Evolutionary conservation across 2,329 filamentous ascomycete species (phyloP), one percentile per base, ranked within the genome.

Genomic region (Septoria linicola): DNA sequence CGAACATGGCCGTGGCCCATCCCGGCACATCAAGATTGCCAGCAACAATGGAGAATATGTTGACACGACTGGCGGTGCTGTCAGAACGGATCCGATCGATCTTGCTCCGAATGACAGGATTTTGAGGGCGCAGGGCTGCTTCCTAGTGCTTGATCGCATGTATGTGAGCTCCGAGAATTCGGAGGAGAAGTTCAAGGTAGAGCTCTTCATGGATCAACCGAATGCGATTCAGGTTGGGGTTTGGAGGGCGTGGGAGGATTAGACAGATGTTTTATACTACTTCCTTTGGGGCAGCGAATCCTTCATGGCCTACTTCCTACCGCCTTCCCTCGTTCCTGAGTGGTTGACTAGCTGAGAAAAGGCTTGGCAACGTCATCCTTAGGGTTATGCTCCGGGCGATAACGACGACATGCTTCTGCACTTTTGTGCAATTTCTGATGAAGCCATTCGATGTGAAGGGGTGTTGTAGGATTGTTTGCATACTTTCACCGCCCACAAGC

Each of bases 101-200:
- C 71, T 96, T 35, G 82, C 83, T 37, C 86, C 88, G 0, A 77
- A 74, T 57, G 73, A 76, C 51, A 71, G 70, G 23, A 71, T 48
- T 35, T 45, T 44, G 35, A 43, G 70, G 8, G 43, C 50, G 21
- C 79, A 80, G 16, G 84, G 84, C 14, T 68, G 90, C 51, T 95
- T 87, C 86, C 74, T 96, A 46, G 85, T 96, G 4, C 74, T 96
- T 35, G 90, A 96, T 70, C 80, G 87, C 58, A 79, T 92, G 63
- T 87, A 83, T n/a, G 80, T 78, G 8, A 75, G 75, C 37, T 71
- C 72, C 4, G 76, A 68, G 34, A 63, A 67, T 47, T 65, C 61
- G 45, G 73, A 73, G 48, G 77, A 80, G 63, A 69, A 73, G 50
- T 78, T 88, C 49, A 65, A 70, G 6, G 68, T 79, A 4, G 74